Percentiles rank a stretch among this genome's conserved stretches.
These are phyloP conservation scores for Rhizodiscina lignyota DNA, from an alignment of 495 filamentous ascomycete genomes.

Conservation along the genomic window DNA sequence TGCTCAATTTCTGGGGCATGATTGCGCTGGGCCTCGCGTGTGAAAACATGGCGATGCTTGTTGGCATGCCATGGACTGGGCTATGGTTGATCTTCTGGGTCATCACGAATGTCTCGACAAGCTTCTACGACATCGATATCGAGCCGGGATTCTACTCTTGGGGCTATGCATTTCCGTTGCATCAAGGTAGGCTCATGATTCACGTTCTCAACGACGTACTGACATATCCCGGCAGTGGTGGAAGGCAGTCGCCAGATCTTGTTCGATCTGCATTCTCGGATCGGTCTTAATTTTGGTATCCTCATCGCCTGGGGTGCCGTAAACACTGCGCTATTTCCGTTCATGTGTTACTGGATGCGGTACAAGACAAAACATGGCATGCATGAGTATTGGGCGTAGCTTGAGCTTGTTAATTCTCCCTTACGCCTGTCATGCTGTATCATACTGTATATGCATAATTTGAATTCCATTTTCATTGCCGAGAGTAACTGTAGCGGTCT, in stretches of 20 bases:
- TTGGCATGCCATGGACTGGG: slow-evolving; percentile 50
- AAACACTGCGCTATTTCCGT: too few species aligned
- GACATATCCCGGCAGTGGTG: slow-evolving; percentile 43
- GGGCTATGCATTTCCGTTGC: slow-evolving; percentile 61
- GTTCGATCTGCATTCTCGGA: too few species aligned
- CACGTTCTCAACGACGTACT: slow-evolving; percentile 2
- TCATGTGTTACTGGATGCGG: too few species aligned
- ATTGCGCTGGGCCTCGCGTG: slow-evolving; percentile 48
- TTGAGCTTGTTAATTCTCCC: too few species aligned
- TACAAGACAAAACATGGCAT: too few species aligned
- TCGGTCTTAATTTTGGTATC: too few species aligned
- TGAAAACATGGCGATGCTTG: slow-evolving; percentile 56
- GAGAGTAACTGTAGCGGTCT: too few species aligned
- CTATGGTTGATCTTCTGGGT: slow-evolving; percentile 67
- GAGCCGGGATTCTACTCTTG: slow-evolving; percentile 45
- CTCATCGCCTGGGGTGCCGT: too few species aligned
- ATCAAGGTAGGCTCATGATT: slow-evolving; percentile 30
- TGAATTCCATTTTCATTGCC: too few species aligned
- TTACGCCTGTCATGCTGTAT: too few species aligned
- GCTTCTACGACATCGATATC: slow-evolving; percentile 45
- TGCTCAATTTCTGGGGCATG: slow-evolving; percentile 61
- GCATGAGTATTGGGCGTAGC: too few species aligned
- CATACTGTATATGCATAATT: too few species aligned
- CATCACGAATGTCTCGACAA: slow-evolving; percentile 49
- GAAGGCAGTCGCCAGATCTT: slow-evolving; percentile 44